Percentiles rank a stretch among this genome's conserved stretches.
These are phyloP conservation scores for Calonectria honghensis DNA, from an alignment of 2,329 filamentous ascomycete genomes.

Conservation along the genomic window DNA sequence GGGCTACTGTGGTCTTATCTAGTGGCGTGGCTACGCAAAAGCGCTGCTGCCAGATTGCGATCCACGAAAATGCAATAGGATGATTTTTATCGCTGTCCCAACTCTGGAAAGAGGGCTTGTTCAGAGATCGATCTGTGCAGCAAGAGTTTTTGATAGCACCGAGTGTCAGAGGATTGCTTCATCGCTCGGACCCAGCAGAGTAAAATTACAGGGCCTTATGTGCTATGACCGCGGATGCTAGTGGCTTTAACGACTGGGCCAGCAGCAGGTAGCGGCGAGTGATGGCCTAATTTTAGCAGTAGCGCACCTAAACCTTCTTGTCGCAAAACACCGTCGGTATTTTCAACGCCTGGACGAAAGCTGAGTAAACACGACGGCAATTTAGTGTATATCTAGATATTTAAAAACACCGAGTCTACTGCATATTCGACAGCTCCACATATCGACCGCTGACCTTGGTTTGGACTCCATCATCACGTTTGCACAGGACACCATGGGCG, in stretches of 20 bases:
- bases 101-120: background rate
- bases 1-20: too few species aligned
- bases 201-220: background rate
- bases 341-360: background rate
- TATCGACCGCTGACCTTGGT: background rate
- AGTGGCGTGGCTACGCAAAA: too few species aligned
- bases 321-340: conserved; percentile 6
- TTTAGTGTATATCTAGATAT: too few species aligned
- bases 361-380: background rate
- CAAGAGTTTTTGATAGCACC: background rate
- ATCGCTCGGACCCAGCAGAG: background rate
- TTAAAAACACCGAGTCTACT: background rate
- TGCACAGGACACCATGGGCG: conserved; percentile 4
- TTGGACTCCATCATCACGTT: background rate
- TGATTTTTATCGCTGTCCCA: background rate
- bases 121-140: background rate
- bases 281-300: background rate
- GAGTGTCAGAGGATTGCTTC: background rate
- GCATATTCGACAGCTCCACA: background rate
- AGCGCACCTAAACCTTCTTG: background rate
- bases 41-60: background rate
- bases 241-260: background rate
- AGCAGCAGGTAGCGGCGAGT: too few species aligned
- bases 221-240: background rate
- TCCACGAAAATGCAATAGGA: background rate